Base-by-base conservation (phyloP, 495 filamentous ascomycete genomes). In the Xylaria venustula region DNA sequence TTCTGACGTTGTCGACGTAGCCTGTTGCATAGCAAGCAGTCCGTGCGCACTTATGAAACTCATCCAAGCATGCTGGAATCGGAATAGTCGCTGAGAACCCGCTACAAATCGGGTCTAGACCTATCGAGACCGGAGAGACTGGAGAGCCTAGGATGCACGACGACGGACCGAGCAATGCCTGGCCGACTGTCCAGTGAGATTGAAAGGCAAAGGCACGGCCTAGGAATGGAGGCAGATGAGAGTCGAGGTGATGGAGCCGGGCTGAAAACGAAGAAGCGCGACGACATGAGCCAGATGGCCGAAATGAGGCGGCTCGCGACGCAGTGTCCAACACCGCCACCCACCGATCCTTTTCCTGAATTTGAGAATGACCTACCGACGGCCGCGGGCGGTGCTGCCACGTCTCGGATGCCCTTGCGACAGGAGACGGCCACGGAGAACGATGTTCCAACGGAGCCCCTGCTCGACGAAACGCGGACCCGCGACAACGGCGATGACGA, bases 281-380 rank as follows among this genome's bases (percentile, higher is more conserved):
- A 30, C 58, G 50, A 54, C 11, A 17, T 12, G 7, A 42, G 48
- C 6, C 1, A 23, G 15, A 1, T 19, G 14, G 48, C n/a, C 20
- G 49, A 54, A 14, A 20, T 28, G 41, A n/a, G 28, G 41, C 49
- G 47, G 12, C 20, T 40, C 6, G 25, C 50, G 41, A 54, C 50
- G 23, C 58, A 61, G 48, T 61, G 50, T 19, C 58, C 58, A 22
- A 61, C 58, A 11, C 58, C 58, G 1, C 58, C 58, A 1, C 58
- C 58, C 15, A 22, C 58, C 60, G 66, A 69, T 25, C 62, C 69
- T 11, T 71, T 69, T 48, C 68, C 69, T 55, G 61, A 65, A 49
- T 61, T 69, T 45, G 67, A 71, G 11, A 63, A 54, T n/a, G n/a
- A n/a, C 20, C 62, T 62, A 23, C 47, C 67, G 32, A 65, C 62